Conservation (phyloP, 495 filamentous ascomycete genomes). For the Eremomyces bilateralis region DNA sequence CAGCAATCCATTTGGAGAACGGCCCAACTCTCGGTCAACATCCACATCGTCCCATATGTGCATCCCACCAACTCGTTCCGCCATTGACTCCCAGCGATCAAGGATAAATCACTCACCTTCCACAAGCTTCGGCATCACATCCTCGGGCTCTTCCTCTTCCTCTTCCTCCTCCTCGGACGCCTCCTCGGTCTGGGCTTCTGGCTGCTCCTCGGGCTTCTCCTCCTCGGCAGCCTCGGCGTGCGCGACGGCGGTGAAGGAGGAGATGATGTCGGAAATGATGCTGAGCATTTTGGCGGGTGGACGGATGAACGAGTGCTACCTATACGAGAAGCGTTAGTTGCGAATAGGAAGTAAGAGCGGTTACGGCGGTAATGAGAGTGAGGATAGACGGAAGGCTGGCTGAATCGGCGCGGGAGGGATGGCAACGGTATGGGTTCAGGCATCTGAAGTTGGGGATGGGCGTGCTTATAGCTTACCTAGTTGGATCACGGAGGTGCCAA, state of each 20-base stretch:
- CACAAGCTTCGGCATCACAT: slow-evolving; percentile 71
- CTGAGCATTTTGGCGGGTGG: too few species aligned
- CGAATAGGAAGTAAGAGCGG: too few species aligned
- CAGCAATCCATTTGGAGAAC: not conserved
- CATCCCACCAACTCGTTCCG: not conserved
- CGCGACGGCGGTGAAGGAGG: slow-evolving; percentile 30
- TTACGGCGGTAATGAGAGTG: too few species aligned
- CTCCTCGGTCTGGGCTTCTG: slow-evolving; percentile 22
- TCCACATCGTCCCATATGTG: not conserved
- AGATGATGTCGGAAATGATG: slow-evolving; percentile 40
- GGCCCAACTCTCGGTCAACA: not conserved
- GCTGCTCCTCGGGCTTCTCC: slow-evolving; percentile 15
- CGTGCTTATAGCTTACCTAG: too few species aligned
- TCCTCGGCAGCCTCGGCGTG: slow-evolving; percentile 34
- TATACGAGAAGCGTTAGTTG: too few species aligned
- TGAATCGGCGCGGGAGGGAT: too few species aligned
- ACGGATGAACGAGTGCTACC: too few species aligned
- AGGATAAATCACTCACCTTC: slow-evolving; percentile 46
- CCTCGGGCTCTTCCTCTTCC: slow-evolving; percentile 74
- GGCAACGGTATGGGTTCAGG: too few species aligned
- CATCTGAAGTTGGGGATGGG: too few species aligned
- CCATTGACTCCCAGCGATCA: slow-evolving; percentile 1
- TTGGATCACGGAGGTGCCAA: too few species aligned
- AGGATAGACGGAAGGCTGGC: too few species aligned
- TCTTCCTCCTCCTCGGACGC: slow-evolving; percentile 62